Conservation (phyloP, 192 early-diverging fungal genomes). For the Gaertneriomyces sp. region DNA sequence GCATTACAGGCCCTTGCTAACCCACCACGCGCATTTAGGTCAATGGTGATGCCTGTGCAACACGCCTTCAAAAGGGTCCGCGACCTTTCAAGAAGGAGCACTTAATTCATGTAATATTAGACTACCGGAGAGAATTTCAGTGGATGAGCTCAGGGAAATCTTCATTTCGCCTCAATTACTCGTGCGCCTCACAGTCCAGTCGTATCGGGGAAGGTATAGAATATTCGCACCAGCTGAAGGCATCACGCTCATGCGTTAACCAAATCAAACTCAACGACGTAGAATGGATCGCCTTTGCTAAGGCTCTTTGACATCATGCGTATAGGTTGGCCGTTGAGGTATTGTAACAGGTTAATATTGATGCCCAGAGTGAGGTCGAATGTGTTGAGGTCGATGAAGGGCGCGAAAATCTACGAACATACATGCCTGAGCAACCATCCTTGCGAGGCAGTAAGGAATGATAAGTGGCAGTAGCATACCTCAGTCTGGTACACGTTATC, state of each 20-base stretch:
- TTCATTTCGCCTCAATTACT: too few species aligned
- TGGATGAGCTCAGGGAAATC: too few species aligned
- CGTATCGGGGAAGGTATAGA: too few species aligned
- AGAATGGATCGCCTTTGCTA: conserved; percentile 57
- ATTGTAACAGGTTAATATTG: conserved; percentile 43
- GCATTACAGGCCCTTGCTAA: too few species aligned
- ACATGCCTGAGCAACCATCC: conserved; percentile 31
- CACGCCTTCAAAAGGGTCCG: too few species aligned
- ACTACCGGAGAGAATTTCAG: too few species aligned
- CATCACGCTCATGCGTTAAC: conserved; percentile 3
- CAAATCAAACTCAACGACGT: conserved; percentile 62
- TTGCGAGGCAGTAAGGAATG: conserved; percentile 36
- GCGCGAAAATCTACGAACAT: conserved; percentile 57
- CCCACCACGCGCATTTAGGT: too few species aligned
- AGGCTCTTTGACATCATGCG: conserved; percentile 67
- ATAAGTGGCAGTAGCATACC: conserved; percentile 41
- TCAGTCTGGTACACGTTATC: conserved; percentile 74
- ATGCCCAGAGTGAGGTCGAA: conserved; percentile 50
- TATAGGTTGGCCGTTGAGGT: conserved; percentile 62
- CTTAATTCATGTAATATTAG: too few species aligned
- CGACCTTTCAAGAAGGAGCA: too few species aligned
- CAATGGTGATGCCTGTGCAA: too few species aligned
- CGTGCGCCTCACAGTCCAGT: too few species aligned
- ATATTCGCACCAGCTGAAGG: too few species aligned
- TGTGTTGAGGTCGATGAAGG: conserved; percentile 56